Percentiles rank a stretch among this genome's conserved stretches.
These are phyloP conservation scores for Petunia secreta DNA, from an alignment of 257 asterid genomes.

Conservation along the genomic window DNA sequence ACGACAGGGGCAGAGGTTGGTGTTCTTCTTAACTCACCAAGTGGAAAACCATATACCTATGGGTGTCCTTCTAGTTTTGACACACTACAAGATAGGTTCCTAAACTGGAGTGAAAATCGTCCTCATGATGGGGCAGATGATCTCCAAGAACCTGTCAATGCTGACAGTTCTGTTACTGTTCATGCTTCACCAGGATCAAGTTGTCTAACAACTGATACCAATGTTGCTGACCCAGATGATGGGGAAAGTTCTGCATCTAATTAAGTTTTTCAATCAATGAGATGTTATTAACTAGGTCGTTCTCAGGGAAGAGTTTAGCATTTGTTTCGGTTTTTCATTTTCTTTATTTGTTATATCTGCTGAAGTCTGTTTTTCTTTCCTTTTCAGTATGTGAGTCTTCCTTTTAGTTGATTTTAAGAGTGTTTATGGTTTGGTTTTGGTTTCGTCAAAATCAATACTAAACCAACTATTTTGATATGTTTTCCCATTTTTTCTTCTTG, in stretches of 20 bases:
- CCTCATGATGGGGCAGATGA: background rate
- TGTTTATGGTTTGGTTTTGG: no score
- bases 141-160: no score
- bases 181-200: background rate
- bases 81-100: background rate
- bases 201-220: background rate
- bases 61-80: background rate
- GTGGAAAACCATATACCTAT: background rate
- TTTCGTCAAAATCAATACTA: no score
- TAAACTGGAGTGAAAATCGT: background rate
- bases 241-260: background rate
- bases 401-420: no score
- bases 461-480: no score
- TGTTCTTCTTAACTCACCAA: background rate
- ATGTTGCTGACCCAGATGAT: background rate
- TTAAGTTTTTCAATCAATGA: background rate
- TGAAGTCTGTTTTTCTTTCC: no score
- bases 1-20: background rate
- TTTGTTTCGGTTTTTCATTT: background rate
- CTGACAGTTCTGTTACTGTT: no score
- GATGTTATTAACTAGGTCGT: background rate
- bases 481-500: no score
- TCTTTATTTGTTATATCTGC: background rate
- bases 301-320: background rate
- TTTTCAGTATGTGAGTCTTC: no score